Base-by-base conservation (phyloP, 257 asterid species). In the Striga asiatica region DNA sequence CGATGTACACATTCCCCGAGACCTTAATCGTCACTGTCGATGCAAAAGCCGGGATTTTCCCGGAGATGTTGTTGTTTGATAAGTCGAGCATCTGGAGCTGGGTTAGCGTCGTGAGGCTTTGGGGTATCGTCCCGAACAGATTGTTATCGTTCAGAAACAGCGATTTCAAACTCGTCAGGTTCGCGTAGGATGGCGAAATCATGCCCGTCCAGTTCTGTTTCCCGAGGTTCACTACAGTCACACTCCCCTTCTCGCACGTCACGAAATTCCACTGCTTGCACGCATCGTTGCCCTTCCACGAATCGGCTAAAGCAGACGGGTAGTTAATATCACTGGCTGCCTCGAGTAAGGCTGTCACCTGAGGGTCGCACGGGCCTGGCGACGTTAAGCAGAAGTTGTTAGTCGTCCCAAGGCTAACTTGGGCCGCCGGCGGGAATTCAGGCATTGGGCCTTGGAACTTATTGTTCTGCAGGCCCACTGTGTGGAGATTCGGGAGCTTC, bases 1-100 rank as follows among this genome's bases (percentile, higher is more conserved):
- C 96, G 0, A 86, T 83, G 8, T 65, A 70, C 0, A 56, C 57
- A 57, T 91, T 91, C 0, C 96, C 94, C 0, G 68, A 9, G 7
- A 71, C 37, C 47, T 61, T 81, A 25, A 91, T 34, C 0, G 46
- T 45, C 39, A 82, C 88, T 3, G 60, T 19, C 2, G 78, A 34
- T 24, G 71, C 12, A 52, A 87, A 91, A 0, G 27, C 8, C 0
- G 98, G 98, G 11, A 87, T 14, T 71, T 75, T 66, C 0, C 98
- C 98, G 0, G 96, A 81, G 54, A 91, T 47, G 38, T 84, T 83
- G 61, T 91, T 91, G 80, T 91, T 84, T 19, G 96, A 66, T 57
- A 87, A 51, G 67, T 91, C 96, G 10, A 91, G 76, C 65, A 62
- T 50, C 59, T 67, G 74, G 20, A 91, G 84, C 13, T 65, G 69